phyloP scores from a whole-genome alignment of 1,284 basidiomycete species.

The Ustanciosporium gigantosporum region DNA sequence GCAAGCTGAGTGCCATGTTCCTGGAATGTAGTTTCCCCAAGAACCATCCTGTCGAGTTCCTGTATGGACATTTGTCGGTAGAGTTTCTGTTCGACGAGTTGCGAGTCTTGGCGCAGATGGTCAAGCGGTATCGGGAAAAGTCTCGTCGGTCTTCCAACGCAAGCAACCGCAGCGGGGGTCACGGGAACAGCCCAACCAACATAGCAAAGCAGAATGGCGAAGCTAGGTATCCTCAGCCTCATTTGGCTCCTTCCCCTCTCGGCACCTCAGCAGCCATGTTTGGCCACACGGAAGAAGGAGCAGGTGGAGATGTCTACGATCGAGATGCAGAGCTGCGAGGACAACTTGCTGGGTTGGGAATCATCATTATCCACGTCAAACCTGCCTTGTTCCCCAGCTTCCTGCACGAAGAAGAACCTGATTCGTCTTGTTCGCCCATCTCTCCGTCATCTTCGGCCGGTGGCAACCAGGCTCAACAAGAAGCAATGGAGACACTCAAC shows the following conservation, averaged over 20 bases:
- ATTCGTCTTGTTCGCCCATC: slow-evolving; percentile 1
- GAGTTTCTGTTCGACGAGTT: slow-evolving; percentile 52
- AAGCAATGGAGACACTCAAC: not conserved
- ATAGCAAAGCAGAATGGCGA: slow-evolving; percentile 8
- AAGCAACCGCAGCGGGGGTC: slow-evolving; percentile 6
- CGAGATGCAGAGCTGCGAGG: slow-evolving; percentile 28
- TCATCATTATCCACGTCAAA: slow-evolving; percentile 55
- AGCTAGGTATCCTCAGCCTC: slow-evolving; percentile 4
- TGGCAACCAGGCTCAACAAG: not conserved
- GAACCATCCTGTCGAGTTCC: slow-evolving; percentile 46
- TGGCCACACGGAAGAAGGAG: slow-evolving; percentile 4
- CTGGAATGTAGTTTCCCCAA: slow-evolving; percentile 54
- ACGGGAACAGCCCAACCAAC: not conserved
- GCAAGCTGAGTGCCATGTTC: slow-evolving; percentile 49
- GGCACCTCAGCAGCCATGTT: slow-evolving; percentile 28
- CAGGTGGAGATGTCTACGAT: slow-evolving; percentile 38
- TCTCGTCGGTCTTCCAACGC: slow-evolving; percentile 15
- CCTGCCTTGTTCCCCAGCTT: slow-evolving; percentile 48
- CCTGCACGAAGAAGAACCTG: slow-evolving; percentile 3
- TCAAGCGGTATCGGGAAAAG: slow-evolving; percentile 27
- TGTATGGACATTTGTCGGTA: slow-evolving; percentile 54
- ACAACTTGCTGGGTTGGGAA: slow-evolving; percentile 33
- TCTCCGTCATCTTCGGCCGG: slow-evolving; percentile 2
- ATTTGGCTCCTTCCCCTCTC: slow-evolving; percentile 25
- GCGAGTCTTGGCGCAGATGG: slow-evolving; percentile 40